Base-by-base conservation (phyloP, 331 rosid species). In the Pyracantha coccinea region DNA sequence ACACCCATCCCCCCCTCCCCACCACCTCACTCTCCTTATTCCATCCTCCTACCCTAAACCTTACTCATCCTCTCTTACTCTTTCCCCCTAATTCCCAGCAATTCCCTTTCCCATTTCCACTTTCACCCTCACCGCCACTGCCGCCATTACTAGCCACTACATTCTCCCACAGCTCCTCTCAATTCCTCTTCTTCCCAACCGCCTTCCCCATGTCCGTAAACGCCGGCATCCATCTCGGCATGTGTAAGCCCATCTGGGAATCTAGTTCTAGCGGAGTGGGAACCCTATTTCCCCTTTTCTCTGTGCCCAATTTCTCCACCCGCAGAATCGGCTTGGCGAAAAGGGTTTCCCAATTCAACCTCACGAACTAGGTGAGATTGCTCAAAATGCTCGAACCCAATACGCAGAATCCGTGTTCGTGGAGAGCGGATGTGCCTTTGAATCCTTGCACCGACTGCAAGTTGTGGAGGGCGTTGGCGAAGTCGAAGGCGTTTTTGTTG, bases 221-320 rank as follows among this genome's bases (percentile, higher is more conserved):
- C 64, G 71, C 82, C 47, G 92, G 96, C 71, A 90, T 89, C 96
- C 96, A 90, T 31, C 74, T 68, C 41, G 96, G 96, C 35, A 90
- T 66, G 44, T 88, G 91, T 16, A 35, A 32, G 12, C 14, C 25
- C 45, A 19, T 21, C n/a, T 7, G 31, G 9, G 15, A 71, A 54
- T 55, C 63, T 72, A 68, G 64, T 52, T 67, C 75, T 60, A 32
- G 76, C 15, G 13, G 80, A 41, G 11, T 41, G 47, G 47, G 47
- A 41, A 53, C 23, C 21, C 10, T 23, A 53, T 53, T 53, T 19
- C 58, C 58, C 79, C 70, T 7, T 44, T 11, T 11, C 12, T 55
- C 44, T 1, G 20, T 4, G 6, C 27, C 58, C 14, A 33, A 23
- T 69, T 68, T 67, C 17, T 73, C 65, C 20, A 68, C 55, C 31